Conservation (phyloP, 2,329 filamentous ascomycete species). For the Blastomyces percursus region DNA sequence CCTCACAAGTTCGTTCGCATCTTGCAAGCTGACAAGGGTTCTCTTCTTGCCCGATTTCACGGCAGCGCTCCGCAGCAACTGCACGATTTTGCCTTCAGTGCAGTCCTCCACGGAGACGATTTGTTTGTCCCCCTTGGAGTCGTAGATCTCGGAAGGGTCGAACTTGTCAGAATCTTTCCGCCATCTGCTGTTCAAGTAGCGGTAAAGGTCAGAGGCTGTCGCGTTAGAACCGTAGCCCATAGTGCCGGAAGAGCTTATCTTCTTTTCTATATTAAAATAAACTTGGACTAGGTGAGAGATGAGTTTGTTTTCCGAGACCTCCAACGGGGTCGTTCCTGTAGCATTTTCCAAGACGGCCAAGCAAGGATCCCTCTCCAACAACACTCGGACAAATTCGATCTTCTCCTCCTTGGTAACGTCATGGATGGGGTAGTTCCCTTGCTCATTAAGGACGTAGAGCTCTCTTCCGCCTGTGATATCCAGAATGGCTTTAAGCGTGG, state of each 20-base stretch:
- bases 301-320: conserved; percentile 8
- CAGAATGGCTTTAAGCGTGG: conserved; percentile 43
- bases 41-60: conserved; percentile 31
- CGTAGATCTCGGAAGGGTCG: not conserved
- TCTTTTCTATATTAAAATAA: conserved; percentile 18
- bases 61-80: not conserved
- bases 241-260: too few relatives aligned
- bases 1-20: conserved; percentile 52
- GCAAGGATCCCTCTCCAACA: conserved; percentile 45
- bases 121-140: not conserved
- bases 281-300: conserved; percentile 20
- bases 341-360: conserved; percentile 63
- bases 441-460: conserved; percentile 35
- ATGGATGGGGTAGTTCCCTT: conserved; percentile 37
- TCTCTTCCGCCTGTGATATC: conserved; percentile 39
- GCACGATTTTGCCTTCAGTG: not conserved
- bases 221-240: not conserved
- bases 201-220: not conserved
- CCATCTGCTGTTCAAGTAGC: not conserved
- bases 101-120: not conserved
- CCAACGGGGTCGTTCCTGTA: conserved; percentile 56
- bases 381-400: conserved; percentile 43
- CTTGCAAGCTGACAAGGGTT: conserved; percentile 45
- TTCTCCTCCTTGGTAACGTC: conserved; percentile 35
- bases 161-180: not conserved